Base-by-base conservation (phyloP, 2,329 filamentous ascomycete species). In the Tolypocladium album region DNA sequence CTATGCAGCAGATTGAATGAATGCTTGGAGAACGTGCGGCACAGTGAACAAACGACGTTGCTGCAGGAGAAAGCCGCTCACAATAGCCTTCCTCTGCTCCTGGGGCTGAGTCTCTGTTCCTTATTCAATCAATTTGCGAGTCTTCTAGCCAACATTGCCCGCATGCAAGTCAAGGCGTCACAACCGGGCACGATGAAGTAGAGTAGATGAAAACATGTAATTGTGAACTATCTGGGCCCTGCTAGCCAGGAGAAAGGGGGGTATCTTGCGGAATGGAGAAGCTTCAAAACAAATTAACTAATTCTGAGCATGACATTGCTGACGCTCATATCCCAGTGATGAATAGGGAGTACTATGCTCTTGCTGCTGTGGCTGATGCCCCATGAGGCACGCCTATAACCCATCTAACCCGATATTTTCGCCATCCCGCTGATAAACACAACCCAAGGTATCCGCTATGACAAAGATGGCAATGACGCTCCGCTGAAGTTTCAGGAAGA, bases 381-480 rank as follows among this genome's bases (percentile, higher is more conserved):
- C 22, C 2, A 24, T 20, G 55, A 20, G 20, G 31, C 50, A 36
- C 17, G 31, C 50, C 27, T 20, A 53, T 36, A 31, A n/a, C 20
- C 55, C 55, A 12, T 57, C 55, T 57, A 57, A 34, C 40, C 55
- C 55, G 15, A 36, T 53, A 7, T 31, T 57, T 57, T 57, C n/a
- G 22, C 24, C 27, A 15, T 43, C 39, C 55, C 55, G 39, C 55
- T 57, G 20, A 34, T 43, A 17, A 57, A 13, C 20, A 36, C n/a
- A 36, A n/a, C 15, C 47, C 20, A 5, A 27, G 24, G 17, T 56
- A 31, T 20, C 22, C 39, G 43, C 42, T 55, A 52, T 50, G 52
- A 58, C 36, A 43, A 57, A n/a, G 40, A 50, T 50, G 50, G 56
- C n/a, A 31, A 57, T 56, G 58, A 59, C 40, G 58, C 59, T 31